These are phyloP conservation scores for Torulaspora microellipsoides DNA, from an alignment of 805 yeast species.

Conservation along the genomic window DNA sequence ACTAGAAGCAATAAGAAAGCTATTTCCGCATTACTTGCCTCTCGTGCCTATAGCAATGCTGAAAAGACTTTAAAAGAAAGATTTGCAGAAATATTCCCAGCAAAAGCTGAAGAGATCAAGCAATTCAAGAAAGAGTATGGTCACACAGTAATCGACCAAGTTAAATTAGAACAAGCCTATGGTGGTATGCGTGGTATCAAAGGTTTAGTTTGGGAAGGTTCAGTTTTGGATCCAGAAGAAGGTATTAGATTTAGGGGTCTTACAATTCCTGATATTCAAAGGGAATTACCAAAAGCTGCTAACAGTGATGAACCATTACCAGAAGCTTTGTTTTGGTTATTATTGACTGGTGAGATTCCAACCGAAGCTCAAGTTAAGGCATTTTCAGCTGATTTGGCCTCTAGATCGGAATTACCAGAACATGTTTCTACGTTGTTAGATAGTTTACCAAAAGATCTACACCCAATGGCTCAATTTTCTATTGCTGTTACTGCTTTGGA, in stretches of 20 bases:
- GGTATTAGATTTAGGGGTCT: slow-evolving; percentile 84
- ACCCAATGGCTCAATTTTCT: slow-evolving; percentile 88
- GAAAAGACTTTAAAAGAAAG: slow-evolving; percentile 81
- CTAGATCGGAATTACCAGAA: slow-evolving; percentile 71
- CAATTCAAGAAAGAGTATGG: slow-evolving; percentile 88
- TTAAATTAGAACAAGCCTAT: slow-evolving; percentile 72
- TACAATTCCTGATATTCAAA: slow-evolving; percentile 75
- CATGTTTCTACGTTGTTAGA: slow-evolving; percentile 71
- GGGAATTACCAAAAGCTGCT: slow-evolving; percentile 68
- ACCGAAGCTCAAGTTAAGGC: slow-evolving; percentile 64
- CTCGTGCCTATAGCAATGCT: slow-evolving; percentile 14
- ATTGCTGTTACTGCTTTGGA: slow-evolving; percentile 79
- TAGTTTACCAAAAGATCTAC: slow-evolving; percentile 68
- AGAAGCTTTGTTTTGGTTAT: slow-evolving; percentile 78
- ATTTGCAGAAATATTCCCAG: slow-evolving; percentile 88
- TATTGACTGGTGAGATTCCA: slow-evolving; percentile 81
- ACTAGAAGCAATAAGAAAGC: slow-evolving; percentile 2
- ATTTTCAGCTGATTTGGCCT: slow-evolving; percentile 71
- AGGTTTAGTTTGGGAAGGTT: slow-evolving; percentile 86
- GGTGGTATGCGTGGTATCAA: slow-evolving; percentile 91
- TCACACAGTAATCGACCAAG: slow-evolving; percentile 64
- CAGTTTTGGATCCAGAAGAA: slow-evolving; percentile 77
- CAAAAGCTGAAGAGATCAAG: slow-evolving; percentile 80
- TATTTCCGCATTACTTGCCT: slow-evolving; percentile 1
- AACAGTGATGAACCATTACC: slow-evolving; percentile 70